These are phyloP conservation scores for Barnettozyma siamensis DNA, from an alignment of 805 yeast species.

Conservation along the genomic window DNA sequence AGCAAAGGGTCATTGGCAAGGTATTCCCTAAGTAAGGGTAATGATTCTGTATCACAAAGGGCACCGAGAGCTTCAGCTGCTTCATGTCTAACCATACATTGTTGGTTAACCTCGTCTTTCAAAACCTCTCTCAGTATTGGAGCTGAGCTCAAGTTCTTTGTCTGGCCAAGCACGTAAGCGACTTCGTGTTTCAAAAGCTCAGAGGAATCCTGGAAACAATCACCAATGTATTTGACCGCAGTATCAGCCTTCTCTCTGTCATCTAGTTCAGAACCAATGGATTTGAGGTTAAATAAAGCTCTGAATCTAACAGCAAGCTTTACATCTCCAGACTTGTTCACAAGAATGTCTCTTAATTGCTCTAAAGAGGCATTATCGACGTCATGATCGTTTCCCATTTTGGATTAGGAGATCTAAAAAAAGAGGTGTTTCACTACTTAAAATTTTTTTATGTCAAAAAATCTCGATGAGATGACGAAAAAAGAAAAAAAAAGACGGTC, in stretches of 20 bases:
- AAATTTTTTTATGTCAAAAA: not conserved
- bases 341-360: constrained; percentile 63
- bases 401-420: not conserved
- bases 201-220: constrained; percentile 70
- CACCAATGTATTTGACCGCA: constrained; percentile 81
- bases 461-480: not conserved
- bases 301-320: constrained; percentile 86
- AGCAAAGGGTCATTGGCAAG: constrained; percentile 67
- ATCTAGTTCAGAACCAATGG: constrained; percentile 70
- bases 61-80: constrained; percentile 99
- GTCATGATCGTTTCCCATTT: constrained; percentile 15
- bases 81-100: constrained; percentile 96
- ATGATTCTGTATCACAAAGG: constrained; percentile 71
- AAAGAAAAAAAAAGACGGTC: not conserved
- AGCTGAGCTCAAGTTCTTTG: constrained; percentile 75
- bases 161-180: constrained; percentile 95
- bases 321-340: constrained; percentile 59
- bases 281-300: constrained; percentile 87
- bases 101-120: constrained; percentile 56
- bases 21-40: constrained; percentile 60
- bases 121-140: constrained; percentile 70
- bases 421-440: not conserved
- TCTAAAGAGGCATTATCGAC: constrained; percentile 44
- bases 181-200: constrained; percentile 96
- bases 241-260: constrained; percentile 48